phyloP scores from a whole-genome alignment of 805 yeast species.

The Pichia membranifaciens region DNA sequence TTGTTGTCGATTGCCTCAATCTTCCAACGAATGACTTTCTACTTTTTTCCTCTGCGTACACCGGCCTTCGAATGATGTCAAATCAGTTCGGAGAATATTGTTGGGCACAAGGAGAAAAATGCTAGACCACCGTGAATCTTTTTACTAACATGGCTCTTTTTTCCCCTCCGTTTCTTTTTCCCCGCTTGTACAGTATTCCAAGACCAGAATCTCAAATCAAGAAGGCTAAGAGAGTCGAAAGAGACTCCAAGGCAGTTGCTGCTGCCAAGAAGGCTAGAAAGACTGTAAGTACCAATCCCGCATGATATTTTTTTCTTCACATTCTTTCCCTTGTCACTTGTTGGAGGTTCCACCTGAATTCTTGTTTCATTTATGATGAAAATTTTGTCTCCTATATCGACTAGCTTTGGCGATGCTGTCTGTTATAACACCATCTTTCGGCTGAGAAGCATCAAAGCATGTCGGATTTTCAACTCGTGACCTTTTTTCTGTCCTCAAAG shows the following conservation, averaged over 20 bases:
- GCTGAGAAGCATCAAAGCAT: slow-evolving; percentile 26
- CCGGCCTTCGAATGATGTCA: slow-evolving; percentile 26
- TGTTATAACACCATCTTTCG: slow-evolving; percentile 80
- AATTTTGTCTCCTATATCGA: slow-evolving; percentile 41
- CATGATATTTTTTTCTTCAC: not conserved
- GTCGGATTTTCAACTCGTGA: not conserved
- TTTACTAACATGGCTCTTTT: slow-evolving; percentile 15
- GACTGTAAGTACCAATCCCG: slow-evolving; percentile 60
- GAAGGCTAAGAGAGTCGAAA: slow-evolving; percentile 73
- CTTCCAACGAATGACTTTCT: slow-evolving; percentile 15
- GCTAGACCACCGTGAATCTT: not conserved
- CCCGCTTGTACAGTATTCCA: slow-evolving; percentile 35
- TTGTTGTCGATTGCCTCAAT: slow-evolving; percentile 8
- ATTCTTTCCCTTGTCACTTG: not conserved
- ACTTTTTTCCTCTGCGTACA: slow-evolving; percentile 30
- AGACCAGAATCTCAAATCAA: slow-evolving; percentile 82
- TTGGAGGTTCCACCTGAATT: slow-evolving; percentile 1
- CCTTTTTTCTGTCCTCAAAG: not conserved
- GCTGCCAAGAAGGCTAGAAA: slow-evolving; percentile 74
- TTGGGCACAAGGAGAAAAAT: slow-evolving; percentile 14
- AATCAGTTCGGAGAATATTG: slow-evolving; percentile 27
- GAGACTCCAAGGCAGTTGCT: slow-evolving; percentile 70
- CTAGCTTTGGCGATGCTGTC: slow-evolving; percentile 71
- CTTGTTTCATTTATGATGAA: slow-evolving; percentile 36
- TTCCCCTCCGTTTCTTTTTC: slow-evolving; percentile 11